Conservation (phyloP, 2,329 filamentous ascomycete species). For the Botryotinia calthae region DNA sequence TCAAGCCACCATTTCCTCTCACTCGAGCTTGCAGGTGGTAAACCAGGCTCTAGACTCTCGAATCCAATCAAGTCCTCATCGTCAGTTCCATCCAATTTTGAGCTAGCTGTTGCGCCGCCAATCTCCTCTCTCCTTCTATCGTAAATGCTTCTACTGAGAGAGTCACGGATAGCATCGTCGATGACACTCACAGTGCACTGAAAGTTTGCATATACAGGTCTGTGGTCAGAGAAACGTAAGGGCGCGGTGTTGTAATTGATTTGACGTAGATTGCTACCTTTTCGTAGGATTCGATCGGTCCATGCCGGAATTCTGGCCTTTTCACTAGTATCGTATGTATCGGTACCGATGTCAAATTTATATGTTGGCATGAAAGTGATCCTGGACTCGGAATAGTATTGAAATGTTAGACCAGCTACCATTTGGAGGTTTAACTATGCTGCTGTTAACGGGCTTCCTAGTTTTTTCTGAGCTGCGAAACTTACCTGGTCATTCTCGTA, state of each 20-base stretch:
- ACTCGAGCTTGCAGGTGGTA: slow-evolving; percentile 66
- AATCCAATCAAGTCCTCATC: slow-evolving; percentile 82
- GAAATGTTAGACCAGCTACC: slow-evolving; percentile 86
- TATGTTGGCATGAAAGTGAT: slow-evolving; percentile 93
- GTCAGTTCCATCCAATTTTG: slow-evolving; percentile 59
- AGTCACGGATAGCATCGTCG: slow-evolving; percentile 69
- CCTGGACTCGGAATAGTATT: slow-evolving; percentile 83
- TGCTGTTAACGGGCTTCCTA: slow-evolving; percentile 6
- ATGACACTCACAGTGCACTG: slow-evolving; percentile 78
- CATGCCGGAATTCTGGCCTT: slow-evolving; percentile 94
- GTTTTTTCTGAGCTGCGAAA: background rate
- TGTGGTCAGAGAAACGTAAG: slow-evolving; percentile 87
- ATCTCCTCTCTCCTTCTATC: slow-evolving; percentile 63
- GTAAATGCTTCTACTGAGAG: slow-evolving; percentile 74
- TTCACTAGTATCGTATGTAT: slow-evolving; percentile 87
- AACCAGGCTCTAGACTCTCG: slow-evolving; percentile 76
- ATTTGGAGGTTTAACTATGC: slow-evolving; percentile 85
- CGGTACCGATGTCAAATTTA: slow-evolving; percentile 86
- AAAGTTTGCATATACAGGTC: slow-evolving; percentile 91
- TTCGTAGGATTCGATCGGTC: slow-evolving; percentile 91
- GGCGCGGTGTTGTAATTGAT: slow-evolving; percentile 78
- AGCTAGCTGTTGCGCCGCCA: slow-evolving; percentile 59
- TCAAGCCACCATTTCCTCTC: slow-evolving; percentile 70
- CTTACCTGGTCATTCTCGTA: slow-evolving; percentile 87
- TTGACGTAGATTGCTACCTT: slow-evolving; percentile 80